phyloP scores from a whole-genome alignment of 257 asterid species.

The Striga asiatica region DNA sequence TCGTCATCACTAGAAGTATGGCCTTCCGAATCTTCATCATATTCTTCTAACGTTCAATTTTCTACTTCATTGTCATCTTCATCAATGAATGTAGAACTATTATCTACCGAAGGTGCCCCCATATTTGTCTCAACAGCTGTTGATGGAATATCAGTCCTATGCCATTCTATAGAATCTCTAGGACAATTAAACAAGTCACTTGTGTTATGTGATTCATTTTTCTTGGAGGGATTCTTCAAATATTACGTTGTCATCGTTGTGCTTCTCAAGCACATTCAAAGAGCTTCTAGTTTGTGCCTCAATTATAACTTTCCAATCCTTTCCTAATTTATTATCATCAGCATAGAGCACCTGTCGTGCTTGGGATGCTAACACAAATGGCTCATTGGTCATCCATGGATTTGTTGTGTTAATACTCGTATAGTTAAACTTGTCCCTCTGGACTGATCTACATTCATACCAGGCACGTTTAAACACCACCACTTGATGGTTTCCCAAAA shows the following conservation, averaged over 20 bases:
- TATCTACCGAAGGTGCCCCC: not conserved
- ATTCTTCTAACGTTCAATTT: not conserved
- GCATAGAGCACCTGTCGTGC: too few species aligned
- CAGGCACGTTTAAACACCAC: too few species aligned
- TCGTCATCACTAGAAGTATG: too few species aligned
- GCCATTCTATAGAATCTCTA: not conserved
- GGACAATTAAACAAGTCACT: not conserved
- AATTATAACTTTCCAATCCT: not conserved
- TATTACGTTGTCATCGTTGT: not conserved
- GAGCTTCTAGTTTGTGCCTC: not conserved
- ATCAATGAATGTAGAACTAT: not conserved
- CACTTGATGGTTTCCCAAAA: too few species aligned
- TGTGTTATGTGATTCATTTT: not conserved
- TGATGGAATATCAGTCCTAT: not conserved
- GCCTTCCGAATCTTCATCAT: not conserved
- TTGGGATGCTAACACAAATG: too few species aligned
- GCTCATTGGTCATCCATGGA: too few species aligned
- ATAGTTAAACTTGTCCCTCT: too few species aligned
- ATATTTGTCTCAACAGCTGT: not conserved
- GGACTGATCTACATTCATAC: too few species aligned
- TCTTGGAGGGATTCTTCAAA: not conserved
- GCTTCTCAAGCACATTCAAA: not conserved
- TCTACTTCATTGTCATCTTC: not conserved
- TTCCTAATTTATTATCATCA: not conserved
- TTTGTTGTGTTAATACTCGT: too few species aligned